A percentile compares a stretch with the other conserved stretches of the same genome.
phyloP scores from a whole-genome alignment of 495 filamentous ascomycete genomes.

The Aspergillus cavernicola region DNA sequence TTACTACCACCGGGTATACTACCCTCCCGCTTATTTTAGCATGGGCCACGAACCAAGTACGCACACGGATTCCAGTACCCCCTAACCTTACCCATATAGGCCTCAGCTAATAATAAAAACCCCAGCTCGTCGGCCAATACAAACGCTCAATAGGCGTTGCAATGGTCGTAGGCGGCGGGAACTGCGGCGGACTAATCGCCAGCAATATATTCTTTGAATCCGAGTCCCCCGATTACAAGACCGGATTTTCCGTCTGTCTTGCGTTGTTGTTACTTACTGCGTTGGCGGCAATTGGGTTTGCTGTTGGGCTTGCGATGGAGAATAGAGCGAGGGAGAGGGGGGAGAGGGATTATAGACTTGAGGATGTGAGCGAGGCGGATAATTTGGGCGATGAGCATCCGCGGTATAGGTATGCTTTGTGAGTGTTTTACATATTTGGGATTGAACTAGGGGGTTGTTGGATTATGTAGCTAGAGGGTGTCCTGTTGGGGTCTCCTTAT shows the following conservation, averaged over 20 bases:
- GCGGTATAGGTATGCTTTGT: not conserved
- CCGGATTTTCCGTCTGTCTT: not conserved
- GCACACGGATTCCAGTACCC: not conserved
- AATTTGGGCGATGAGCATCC: not conserved
- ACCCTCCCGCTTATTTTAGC: not conserved
- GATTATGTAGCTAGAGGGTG: too few species aligned
- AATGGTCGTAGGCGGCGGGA: not conserved
- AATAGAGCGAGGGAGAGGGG: not conserved
- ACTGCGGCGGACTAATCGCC: not conserved
- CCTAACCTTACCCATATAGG: too few species aligned
- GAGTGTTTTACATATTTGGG: too few species aligned
- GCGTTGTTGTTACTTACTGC: not conserved
- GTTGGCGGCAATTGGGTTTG: not conserved
- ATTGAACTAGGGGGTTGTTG: too few species aligned
- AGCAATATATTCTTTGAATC: not conserved
- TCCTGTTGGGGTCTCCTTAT: too few species aligned
- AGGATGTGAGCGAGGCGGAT: too few species aligned
- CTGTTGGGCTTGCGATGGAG: not conserved
- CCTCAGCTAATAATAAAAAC: not conserved
- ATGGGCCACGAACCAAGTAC: not conserved
- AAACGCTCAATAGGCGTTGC: not conserved
- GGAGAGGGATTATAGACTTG: not conserved
- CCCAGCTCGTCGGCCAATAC: not conserved
- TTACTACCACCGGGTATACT: not conserved
- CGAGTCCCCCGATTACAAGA: not conserved